A percentile compares a stretch with the other conserved stretches of the same genome.
These are phyloP conservation scores for Clavariopsis aquatica DNA, from an alignment of 495 filamentous ascomycete genomes.

Conservation along the genomic window DNA sequence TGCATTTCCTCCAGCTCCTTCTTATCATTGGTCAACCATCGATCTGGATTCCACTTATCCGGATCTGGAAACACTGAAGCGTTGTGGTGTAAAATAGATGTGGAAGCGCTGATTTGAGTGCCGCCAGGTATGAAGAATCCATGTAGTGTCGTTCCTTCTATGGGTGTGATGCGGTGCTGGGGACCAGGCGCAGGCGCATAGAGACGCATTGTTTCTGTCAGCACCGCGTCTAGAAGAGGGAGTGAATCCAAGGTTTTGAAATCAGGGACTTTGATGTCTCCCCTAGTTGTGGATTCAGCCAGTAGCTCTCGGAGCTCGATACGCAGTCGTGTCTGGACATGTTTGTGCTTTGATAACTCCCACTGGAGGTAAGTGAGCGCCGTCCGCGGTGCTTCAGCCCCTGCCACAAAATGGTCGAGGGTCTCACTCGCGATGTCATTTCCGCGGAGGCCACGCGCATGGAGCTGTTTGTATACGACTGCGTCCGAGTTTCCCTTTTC, in stretches of 20 bases:
- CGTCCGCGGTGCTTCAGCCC: conserved; percentile 13
- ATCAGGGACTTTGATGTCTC: not conserved
- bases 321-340: conserved; percentile 3
- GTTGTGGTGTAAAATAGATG: conserved; percentile 12
- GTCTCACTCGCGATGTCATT: conserved; percentile 19
- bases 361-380: conserved; percentile 16
- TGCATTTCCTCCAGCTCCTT: conserved; percentile 17
- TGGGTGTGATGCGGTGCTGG: conserved; percentile 7
- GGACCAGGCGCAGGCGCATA: conserved; percentile 22
- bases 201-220: conserved; percentile 11
- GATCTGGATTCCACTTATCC: conserved; percentile 14
- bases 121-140: conserved; percentile 18
- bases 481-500: conserved; percentile 1
- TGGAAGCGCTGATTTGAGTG: conserved; percentile 7
- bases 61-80: conserved; percentile 9
- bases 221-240: conserved; percentile 13
- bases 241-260: conserved; percentile 18
- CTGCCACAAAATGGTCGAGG: conserved; percentile 23
- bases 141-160: conserved; percentile 15
- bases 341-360: conserved; percentile 12
- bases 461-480: conserved; percentile 15
- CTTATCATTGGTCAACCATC: conserved; percentile 9
- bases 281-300: not conserved
- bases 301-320: not conserved
- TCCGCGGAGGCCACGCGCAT: conserved; percentile 2